Base-by-base conservation (phyloP, 1,139 yeast species). In the Zygotorulaspora mrakii region DNA sequence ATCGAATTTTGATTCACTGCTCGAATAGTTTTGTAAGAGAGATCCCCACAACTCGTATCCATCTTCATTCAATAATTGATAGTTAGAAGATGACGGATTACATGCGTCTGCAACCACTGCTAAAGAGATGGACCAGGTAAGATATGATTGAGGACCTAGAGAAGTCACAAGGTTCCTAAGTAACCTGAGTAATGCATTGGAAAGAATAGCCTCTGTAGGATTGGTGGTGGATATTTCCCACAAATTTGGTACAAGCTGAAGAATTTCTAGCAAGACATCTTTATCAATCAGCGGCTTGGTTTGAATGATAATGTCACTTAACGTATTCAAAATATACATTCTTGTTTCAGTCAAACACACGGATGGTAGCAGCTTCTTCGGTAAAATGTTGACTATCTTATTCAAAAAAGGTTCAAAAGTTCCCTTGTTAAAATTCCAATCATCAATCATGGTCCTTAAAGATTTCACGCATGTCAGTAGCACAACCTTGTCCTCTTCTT, bases 1-100 rank as follows among this genome's bases (percentile, higher is more conserved):
- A 28, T 59, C 58, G 6, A 64, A 43, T 1, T 44, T 33, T 11
- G 51, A 50, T 25, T 55, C 53, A 2, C 47, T 42, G 4, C 60
- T 50, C 9, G 64, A 57, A 40, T 54, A 64, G 31, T 81, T 79
- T 45, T 79, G 84, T 37, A 89, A 62, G 3, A 87, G 58, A 0
- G 82, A 72, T 27, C 76, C 68, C 96, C 97, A 89, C 37, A 91
- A 67, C 38, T 86, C 94, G 54, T 78, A 78, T 0, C 95, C 96
- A 62, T 91, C 98, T 55, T 91, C 97, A 20, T 83, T 71, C 8
- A 91, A 62, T 37, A 85, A 68, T 2, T 80, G 68, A 49, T 80
- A 80, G 40, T 71, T 69, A 23, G 77, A 79, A 1, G 88, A 75
- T 4, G 65, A 54, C 6, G 79, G 79, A 48, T 87, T 80, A 49